These are phyloP conservation scores for Pisolithus orientalis DNA, from an alignment of 768 basidiomycete genomes.

Conservation along the genomic window DNA sequence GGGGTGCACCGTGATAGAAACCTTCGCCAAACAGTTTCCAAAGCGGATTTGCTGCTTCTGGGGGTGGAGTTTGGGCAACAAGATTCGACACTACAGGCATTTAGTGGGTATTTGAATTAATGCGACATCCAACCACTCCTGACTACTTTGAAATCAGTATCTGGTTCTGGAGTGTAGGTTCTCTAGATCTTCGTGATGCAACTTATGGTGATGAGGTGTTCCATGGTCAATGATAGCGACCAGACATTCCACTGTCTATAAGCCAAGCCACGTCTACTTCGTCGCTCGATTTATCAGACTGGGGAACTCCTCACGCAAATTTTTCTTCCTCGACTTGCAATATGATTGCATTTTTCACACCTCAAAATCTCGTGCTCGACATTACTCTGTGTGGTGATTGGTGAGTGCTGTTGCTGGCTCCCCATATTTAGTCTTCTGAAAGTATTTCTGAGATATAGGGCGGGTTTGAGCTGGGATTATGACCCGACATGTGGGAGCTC, in stretches of 20 bases:
- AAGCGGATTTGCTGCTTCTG: conserved; percentile 20
- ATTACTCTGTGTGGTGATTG: conserved; percentile 51
- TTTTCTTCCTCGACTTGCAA: conserved; percentile 38
- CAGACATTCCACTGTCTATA: conserved; percentile 32
- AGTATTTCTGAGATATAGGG: conserved; percentile 29
- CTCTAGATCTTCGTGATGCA: conserved; percentile 5
- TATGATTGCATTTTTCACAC: conserved; percentile 38
- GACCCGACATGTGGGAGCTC: conserved; percentile 33
- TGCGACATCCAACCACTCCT: background rate
- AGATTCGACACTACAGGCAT: conserved; percentile 59
- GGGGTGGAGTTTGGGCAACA: conserved; percentile 65
- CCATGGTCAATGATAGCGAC: conserved; percentile 21
- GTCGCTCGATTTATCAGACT: conserved; percentile 33
- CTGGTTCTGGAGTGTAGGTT: conserved; percentile 43
- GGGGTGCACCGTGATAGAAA: conserved; percentile 27
- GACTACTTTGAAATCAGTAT: conserved; percentile 25
- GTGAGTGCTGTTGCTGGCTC: conserved; percentile 20
- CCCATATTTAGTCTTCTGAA: background rate
- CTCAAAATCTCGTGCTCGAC: conserved; percentile 48
- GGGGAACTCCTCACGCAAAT: conserved; percentile 41
- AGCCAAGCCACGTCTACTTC: conserved; percentile 24
- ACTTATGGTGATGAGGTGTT: no score
- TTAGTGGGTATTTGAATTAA: conserved; percentile 29
- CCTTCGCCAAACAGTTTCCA: conserved; percentile 24
- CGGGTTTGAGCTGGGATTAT: conserved; percentile 41